phyloP scores from a whole-genome alignment of 2,329 filamentous ascomycete genomes.

The Shiraia sp. region DNA sequence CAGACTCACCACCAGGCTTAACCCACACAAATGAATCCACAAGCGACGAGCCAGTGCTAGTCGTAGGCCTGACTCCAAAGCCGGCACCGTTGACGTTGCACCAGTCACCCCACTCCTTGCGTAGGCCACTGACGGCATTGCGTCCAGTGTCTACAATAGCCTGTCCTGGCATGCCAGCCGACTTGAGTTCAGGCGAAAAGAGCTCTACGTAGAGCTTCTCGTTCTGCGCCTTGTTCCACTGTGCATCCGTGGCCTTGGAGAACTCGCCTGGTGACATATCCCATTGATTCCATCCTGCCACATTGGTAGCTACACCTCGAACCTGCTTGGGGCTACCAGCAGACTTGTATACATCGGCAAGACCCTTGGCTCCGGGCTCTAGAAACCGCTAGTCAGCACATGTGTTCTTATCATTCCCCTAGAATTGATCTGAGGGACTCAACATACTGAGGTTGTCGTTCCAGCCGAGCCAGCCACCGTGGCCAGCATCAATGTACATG shows the following conservation, averaged over 20 bases:
- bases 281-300: conserved; percentile 64
- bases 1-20: conserved; percentile 66
- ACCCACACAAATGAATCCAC: conserved; percentile 72
- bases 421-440: too few species aligned
- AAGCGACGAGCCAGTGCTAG: conserved; percentile 61
- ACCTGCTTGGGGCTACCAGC: conserved; percentile 54
- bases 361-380: conserved; percentile 56
- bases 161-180: conserved; percentile 55
- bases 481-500: conserved; percentile 68
- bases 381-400: neutral
- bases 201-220: conserved; percentile 59
- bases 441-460: conserved; percentile 58
- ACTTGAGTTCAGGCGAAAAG: conserved; percentile 54
- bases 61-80: conserved; percentile 64
- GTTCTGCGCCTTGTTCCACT: conserved; percentile 52
- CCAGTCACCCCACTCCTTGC: conserved; percentile 66
- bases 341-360: conserved; percentile 52
- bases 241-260: conserved; percentile 37
- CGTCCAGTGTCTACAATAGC: conserved; percentile 63
- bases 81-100: conserved; percentile 69
- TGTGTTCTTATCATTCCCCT: too few species aligned
- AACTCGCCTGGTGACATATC: conserved; percentile 47
- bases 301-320: conserved; percentile 60
- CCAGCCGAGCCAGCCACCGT: conserved; percentile 70
- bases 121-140: conserved; percentile 55